Evolutionary conservation across 2,329 filamentous ascomycete genomes (phyloP).

Genomic region (Phaeophleospora eucalypticola): DNA sequence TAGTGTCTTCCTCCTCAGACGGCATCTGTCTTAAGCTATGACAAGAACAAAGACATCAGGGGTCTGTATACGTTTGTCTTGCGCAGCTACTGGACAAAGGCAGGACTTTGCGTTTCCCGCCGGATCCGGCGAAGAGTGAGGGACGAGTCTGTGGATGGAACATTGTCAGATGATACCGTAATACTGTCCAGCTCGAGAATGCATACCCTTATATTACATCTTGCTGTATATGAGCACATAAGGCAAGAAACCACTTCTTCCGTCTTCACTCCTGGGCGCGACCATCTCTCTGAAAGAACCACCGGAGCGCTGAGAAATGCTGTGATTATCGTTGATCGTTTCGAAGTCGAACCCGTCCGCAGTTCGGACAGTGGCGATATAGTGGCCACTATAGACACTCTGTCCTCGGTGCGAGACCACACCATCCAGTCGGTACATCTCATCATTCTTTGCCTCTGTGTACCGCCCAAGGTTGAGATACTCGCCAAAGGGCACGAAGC

Average conservation of each 20-base stretch:
- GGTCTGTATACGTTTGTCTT: too few species aligned
- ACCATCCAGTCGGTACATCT: slow-evolving; percentile 1
- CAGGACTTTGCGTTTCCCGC: too few species aligned
- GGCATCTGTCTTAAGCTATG: too few species aligned
- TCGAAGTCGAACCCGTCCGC: not conserved
- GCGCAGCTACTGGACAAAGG: too few species aligned
- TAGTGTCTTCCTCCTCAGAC: too few species aligned
- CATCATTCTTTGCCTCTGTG: not conserved
- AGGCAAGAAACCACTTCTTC: not conserved
- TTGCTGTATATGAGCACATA: not conserved
- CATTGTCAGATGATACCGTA: too few species aligned
- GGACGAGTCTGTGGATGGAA: too few species aligned
- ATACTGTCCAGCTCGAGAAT: too few species aligned
- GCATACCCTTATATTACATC: too few species aligned
- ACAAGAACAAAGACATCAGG: too few species aligned
- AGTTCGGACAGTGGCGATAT: not conserved
- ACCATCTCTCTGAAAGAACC: not conserved
- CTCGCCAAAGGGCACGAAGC: not conserved
- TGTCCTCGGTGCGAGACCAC: slow-evolving; percentile 1
- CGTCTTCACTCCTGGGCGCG: not conserved
- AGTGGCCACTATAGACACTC: not conserved
- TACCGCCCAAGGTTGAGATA: not conserved
- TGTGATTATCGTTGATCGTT: not conserved
- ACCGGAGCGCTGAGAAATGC: not conserved
- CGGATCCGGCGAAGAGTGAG: too few species aligned